These are phyloP conservation scores for Lantana camara DNA, from an alignment of 257 asterid genomes.

Conservation along the genomic window DNA sequence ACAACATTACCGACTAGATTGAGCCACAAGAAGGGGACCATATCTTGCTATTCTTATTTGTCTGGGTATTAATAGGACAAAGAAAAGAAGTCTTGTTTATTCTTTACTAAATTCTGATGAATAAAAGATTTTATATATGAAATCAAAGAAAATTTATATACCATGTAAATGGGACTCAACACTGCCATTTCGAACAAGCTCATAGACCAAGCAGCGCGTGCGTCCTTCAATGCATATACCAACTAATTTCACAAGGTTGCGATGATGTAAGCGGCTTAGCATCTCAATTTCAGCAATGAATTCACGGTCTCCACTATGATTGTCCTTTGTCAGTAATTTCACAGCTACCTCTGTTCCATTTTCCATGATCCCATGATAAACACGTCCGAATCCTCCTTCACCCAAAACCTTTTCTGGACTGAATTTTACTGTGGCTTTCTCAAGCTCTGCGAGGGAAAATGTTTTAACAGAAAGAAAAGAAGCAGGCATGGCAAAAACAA, in stretches of 20 bases:
- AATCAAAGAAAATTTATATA: no score
- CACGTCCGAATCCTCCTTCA: constrained; percentile 99
- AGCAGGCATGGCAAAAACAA: constrained; percentile 51
- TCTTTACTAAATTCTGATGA: no score
- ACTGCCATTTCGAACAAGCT: constrained; percentile 87
- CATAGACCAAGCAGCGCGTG: constrained; percentile 88
- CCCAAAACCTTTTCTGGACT: constrained; percentile 58
- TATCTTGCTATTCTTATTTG: no score
- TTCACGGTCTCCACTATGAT: constrained; percentile 92
- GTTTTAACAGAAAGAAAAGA: constrained; percentile 58
- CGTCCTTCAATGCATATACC: constrained; percentile 86
- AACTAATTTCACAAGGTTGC: constrained; percentile 93
- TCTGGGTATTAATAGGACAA: constrained; percentile 20
- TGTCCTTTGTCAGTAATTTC: constrained; percentile 75
- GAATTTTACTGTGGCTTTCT: constrained; percentile 58
- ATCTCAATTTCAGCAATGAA: constrained; percentile 98
- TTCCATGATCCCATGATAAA: constrained; percentile 81
- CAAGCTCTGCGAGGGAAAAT: constrained; percentile 53
- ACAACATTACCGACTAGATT: no score
- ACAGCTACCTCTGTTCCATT: constrained; percentile 86
- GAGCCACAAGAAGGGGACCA: no score
- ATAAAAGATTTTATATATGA: no score
- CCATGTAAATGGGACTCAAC: constrained; percentile 99
- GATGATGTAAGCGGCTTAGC: constrained; percentile 98
- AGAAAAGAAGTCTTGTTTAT: no score